Conservation (phyloP, 2,329 filamentous ascomycete genomes). For the Fusarium sp. region DNA sequence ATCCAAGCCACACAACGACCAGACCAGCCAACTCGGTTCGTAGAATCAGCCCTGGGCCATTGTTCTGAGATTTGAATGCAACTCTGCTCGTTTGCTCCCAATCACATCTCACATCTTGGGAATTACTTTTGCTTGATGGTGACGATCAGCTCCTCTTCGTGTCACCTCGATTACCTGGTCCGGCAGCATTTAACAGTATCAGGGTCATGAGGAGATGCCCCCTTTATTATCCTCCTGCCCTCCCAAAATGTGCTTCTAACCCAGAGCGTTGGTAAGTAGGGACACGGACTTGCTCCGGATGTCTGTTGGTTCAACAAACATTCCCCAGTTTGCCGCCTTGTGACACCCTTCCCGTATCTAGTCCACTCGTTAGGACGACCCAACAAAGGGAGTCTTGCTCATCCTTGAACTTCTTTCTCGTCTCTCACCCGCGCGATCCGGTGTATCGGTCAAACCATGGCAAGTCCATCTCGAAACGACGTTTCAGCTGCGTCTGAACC, state of each 20-base stretch:
- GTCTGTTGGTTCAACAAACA: conserved; percentile 20
- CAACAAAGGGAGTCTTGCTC: conserved; percentile 12
- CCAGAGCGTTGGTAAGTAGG: background rate
- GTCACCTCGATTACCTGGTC: conserved; percentile 4
- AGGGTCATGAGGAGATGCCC: background rate
- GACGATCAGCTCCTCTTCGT: conserved; percentile 16
- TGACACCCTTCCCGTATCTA: conserved; percentile 9
- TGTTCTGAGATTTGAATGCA: conserved; percentile 31
- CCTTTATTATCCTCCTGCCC: background rate
- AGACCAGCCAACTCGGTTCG: conserved; percentile 23
- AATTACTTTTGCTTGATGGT: conserved; percentile 27
- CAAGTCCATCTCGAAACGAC: conserved; percentile 11
- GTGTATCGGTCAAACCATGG: conserved; percentile 26
- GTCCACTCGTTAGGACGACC: background rate
- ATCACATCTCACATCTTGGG: conserved; percentile 5
- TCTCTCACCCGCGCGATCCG: background rate
- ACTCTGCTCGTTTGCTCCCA: conserved; percentile 14
- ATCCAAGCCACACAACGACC: conserved; percentile 40
- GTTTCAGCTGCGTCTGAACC: conserved; percentile 5
- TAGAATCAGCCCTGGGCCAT: conserved; percentile 10
- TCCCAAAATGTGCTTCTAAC: background rate
- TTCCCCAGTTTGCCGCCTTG: conserved; percentile 5
- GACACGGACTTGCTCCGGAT: conserved; percentile 4
- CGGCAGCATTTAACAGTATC: conserved; percentile 7
- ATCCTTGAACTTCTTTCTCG: background rate